Evolutionary conservation across 495 filamentous ascomycete genomes (phyloP).

Genomic region (Rusavskia elegans): DNA sequence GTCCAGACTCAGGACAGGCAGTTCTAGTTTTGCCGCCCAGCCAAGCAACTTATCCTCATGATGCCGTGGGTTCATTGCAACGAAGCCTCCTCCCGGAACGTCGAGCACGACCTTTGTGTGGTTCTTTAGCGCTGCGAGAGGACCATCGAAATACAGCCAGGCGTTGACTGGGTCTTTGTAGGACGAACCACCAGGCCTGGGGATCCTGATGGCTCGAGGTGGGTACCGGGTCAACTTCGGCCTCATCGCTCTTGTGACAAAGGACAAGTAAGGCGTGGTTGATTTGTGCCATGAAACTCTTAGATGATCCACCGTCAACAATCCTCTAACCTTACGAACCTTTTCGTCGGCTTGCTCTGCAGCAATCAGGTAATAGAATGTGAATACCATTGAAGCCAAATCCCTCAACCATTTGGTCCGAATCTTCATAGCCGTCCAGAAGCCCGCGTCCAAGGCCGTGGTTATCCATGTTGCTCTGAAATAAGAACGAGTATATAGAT

Average conservation of each 20-base stretch:
- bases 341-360: constrained; percentile 95
- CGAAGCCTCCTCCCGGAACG: constrained; percentile 87
- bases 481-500: constrained; percentile 87
- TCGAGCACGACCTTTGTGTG: constrained; percentile 74
- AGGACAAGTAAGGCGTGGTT: constrained; percentile 64
- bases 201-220: constrained; percentile 69
- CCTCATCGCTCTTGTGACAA: constrained; percentile 51
- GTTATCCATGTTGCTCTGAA: constrained; percentile 96
- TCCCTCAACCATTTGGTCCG: constrained; percentile 68
- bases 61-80: constrained; percentile 82
- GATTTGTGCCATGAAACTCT: constrained; percentile 92
- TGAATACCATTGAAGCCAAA: constrained; percentile 65
- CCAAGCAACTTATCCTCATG: constrained; percentile 84
- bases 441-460: constrained; percentile 87
- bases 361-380: constrained; percentile 75
- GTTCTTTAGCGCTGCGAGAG: constrained; percentile 56
- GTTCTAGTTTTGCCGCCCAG: constrained; percentile 72
- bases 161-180: constrained; percentile 71
- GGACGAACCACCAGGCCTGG: constrained; percentile 56
- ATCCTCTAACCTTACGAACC: constrained; percentile 76
- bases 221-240: constrained; percentile 65
- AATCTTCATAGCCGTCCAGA: constrained; percentile 96
- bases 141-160: constrained; percentile 92
- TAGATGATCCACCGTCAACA: constrained; percentile 79
- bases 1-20: constrained; percentile 79